These are phyloP conservation scores for Cytospora piceicola DNA, from an alignment of 2,329 filamentous ascomycete species.

Conservation along the genomic window DNA sequence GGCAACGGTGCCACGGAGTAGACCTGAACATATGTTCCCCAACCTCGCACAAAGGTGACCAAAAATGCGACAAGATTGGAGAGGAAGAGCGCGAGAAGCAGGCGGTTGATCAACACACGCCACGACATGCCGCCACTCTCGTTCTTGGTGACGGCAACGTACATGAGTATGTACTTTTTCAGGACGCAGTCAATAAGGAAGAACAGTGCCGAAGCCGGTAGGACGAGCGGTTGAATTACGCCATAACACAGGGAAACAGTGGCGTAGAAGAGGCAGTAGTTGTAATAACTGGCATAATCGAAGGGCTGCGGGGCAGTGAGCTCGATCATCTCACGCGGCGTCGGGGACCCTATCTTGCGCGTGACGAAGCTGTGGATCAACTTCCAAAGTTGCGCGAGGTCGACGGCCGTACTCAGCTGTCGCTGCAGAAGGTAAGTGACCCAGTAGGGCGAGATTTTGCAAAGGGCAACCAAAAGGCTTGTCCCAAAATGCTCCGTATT, in stretches of 20 bases:
- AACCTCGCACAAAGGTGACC: slow-evolving; percentile 72
- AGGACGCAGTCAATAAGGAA: slow-evolving; percentile 85
- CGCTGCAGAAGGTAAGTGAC: slow-evolving; percentile 91
- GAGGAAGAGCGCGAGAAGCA: slow-evolving; percentile 80
- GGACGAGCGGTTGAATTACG: slow-evolving; percentile 81
- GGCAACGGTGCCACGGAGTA: slow-evolving; percentile 74
- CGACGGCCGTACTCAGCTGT: slow-evolving; percentile 89
- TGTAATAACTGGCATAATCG: slow-evolving; percentile 96
- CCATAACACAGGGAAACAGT: slow-evolving; percentile 87
- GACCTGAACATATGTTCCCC: slow-evolving; percentile 63
- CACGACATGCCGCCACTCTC: slow-evolving; percentile 94
- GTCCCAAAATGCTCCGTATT: slow-evolving; percentile 63
- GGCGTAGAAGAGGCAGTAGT: slow-evolving; percentile 94
- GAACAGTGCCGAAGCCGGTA: slow-evolving; percentile 86
- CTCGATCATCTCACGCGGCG: slow-evolving; percentile 88
- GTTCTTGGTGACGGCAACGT: slow-evolving; percentile 95
- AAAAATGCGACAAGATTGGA: slow-evolving; percentile 79
- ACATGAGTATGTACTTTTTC: slow-evolving; percentile 93
- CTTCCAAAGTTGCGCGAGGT: slow-evolving; percentile 86
- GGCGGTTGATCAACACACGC: slow-evolving; percentile 89
- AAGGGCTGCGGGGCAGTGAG: slow-evolving; percentile 90
- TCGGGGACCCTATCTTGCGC: slow-evolving; percentile 83
- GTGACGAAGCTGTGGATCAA: slow-evolving; percentile 83
- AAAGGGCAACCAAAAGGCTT: slow-evolving; percentile 74
- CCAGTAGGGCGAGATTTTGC: slow-evolving; percentile 87